These are phyloP conservation scores for Coffea eugenioides DNA, from an alignment of 257 asterid species.

Conservation along the genomic window DNA sequence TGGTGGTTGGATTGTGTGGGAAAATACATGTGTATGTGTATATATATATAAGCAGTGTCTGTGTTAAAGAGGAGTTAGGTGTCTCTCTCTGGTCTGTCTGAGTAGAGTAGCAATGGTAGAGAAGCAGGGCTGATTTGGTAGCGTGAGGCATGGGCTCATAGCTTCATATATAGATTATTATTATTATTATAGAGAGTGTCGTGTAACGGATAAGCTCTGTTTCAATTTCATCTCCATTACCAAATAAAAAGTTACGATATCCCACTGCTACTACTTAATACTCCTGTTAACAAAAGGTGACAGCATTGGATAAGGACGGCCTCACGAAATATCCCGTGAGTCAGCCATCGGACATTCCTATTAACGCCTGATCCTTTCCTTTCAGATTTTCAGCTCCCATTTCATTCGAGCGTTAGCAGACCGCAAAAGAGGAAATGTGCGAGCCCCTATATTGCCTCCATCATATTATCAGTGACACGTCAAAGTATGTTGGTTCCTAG, in stretches of 20 bases:
- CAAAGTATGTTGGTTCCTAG: neutral
- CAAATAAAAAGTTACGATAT: too few species aligned
- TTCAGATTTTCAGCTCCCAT: neutral
- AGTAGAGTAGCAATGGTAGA: too few species aligned
- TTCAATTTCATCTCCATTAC: neutral
- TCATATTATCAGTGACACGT: neutral
- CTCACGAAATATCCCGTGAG: conserved; percentile 12
- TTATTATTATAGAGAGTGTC: conserved; percentile 24
- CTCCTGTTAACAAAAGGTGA: too few species aligned
- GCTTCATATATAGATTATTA: too few species aligned
- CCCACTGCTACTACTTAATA: too few species aligned
- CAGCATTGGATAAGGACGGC: neutral
- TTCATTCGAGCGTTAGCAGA: neutral
- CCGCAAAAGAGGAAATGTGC: neutral
- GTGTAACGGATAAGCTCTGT: conserved; percentile 50
- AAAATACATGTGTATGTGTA: too few species aligned
- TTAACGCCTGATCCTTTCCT: neutral
- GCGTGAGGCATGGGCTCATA: neutral
- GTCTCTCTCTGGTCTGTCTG: neutral
- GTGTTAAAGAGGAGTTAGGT: neutral
- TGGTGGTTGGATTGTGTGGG: too few species aligned
- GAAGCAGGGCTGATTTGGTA: too few species aligned
- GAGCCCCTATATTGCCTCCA: neutral
- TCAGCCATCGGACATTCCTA: neutral
- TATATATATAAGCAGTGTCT: neutral